phyloP scores from a whole-genome alignment of 2,329 filamentous ascomycete species.

The Daldinia eschscholtzii region DNA sequence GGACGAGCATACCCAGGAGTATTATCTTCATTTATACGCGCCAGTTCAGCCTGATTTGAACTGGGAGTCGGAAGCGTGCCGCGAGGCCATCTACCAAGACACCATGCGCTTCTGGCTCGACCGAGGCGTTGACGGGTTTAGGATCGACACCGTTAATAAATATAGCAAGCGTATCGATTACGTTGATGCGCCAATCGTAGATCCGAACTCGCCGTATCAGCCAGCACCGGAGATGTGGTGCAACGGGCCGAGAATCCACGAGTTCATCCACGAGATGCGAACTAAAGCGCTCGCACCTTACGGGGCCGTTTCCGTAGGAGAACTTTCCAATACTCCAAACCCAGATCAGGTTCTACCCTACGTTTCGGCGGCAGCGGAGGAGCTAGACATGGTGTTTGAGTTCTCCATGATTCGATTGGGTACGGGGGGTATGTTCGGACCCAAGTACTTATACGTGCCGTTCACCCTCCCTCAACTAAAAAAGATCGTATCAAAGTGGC shows the following conservation, averaged over 20 bases:
- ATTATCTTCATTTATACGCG: constrained; percentile 73
- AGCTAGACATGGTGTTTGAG: constrained; percentile 73
- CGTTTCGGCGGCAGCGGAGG: constrained; percentile 64
- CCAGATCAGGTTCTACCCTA: constrained; percentile 66
- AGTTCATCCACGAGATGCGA: constrained; percentile 72
- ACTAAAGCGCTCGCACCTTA: constrained; percentile 65
- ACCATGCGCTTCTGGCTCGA: constrained; percentile 82
- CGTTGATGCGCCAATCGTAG: constrained; percentile 64
- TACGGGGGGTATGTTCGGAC: constrained; percentile 60
- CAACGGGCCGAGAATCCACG: constrained; percentile 73
- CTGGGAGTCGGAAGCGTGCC: constrained; percentile 77
- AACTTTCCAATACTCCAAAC: constrained; percentile 69
- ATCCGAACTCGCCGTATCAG: constrained; percentile 55
- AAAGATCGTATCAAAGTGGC: constrained; percentile 60
- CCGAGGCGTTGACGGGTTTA: constrained; percentile 73
- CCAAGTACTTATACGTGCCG: constrained; percentile 64
- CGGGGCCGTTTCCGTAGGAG: constrained; percentile 72
- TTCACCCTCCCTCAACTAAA: constrained; percentile 62
- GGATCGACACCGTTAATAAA: constrained; percentile 77
- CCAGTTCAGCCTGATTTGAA: constrained; percentile 81
- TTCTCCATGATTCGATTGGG: constrained; percentile 69
- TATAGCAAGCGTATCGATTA: constrained; percentile 72
- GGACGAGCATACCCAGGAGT: constrained; percentile 64
- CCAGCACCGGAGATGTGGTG: constrained; percentile 65
- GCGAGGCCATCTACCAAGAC: constrained; percentile 73